These are phyloP conservation scores for Nothopassalora personata DNA, from an alignment of 2,329 filamentous ascomycete genomes.

Conservation along the genomic window DNA sequence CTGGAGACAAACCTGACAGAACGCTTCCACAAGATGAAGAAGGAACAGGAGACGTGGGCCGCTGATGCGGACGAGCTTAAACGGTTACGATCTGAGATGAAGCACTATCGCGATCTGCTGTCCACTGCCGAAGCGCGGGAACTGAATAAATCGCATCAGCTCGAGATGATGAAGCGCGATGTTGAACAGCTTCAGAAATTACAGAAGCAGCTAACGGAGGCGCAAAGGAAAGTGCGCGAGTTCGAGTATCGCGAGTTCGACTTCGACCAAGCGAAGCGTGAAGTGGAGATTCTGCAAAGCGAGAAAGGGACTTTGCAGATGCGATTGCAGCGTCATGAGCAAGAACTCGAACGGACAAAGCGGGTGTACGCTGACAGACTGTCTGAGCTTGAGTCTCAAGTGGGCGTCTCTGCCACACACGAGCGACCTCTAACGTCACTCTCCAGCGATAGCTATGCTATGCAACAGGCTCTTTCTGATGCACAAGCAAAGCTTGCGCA, in stretches of 20 bases:
- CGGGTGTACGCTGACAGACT: constrained; percentile 47
- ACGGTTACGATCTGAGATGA: constrained; percentile 49
- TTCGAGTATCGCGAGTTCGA: constrained; percentile 61
- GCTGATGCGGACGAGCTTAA: constrained; percentile 60
- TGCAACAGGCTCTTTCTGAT: constrained; percentile 38
- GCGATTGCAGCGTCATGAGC: constrained; percentile 51
- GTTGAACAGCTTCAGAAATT: constrained; percentile 57
- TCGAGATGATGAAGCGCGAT: constrained; percentile 58
- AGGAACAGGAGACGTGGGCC: constrained; percentile 32
- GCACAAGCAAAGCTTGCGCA: constrained; percentile 45
- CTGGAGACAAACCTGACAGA: constrained; percentile 52
- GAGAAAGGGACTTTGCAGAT: constrained; percentile 55
- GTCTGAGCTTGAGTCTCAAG: constrained; percentile 40
- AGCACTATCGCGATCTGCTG: constrained; percentile 57
- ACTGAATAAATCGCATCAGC: constrained; percentile 57
- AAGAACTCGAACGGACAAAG: constrained; percentile 45
- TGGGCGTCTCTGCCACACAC: constrained; percentile 8
- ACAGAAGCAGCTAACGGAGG: constrained; percentile 53
- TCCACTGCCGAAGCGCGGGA: constrained; percentile 66
- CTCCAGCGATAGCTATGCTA: constrained; percentile 1
- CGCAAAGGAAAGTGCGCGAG: constrained; percentile 58
- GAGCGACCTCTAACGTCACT: constrained; percentile 7
- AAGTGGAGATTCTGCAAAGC: constrained; percentile 54
- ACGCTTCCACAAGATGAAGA: constrained; percentile 29
- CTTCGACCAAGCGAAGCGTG: constrained; percentile 52